Evolutionary conservation across 306 rosid species (phyloP).

Genomic region (Trichosanthes truncata): DNA sequence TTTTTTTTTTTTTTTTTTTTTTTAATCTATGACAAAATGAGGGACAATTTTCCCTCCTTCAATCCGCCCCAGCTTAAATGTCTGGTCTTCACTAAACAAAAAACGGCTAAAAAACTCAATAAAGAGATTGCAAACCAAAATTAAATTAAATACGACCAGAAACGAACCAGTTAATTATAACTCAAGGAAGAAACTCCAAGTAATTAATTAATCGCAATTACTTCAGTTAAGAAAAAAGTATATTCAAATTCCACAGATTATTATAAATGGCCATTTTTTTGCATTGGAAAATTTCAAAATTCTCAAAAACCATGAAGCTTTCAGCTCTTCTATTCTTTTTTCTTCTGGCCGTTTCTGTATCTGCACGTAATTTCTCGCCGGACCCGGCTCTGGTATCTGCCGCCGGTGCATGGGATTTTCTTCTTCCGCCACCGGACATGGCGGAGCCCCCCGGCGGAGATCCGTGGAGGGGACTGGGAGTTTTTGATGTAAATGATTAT

Average conservation of each 20-base stretch:
- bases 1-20: no score
- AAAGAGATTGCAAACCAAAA: not conserved
- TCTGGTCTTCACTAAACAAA: not conserved
- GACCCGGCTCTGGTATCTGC: not conserved
- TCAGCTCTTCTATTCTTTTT: not conserved
- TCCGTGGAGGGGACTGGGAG: not conserved
- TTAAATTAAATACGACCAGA: not conserved
- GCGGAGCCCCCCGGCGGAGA: not conserved
- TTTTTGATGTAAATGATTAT: conserved; percentile 2
- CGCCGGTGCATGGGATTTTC: not conserved
- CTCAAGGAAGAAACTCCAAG: not conserved
- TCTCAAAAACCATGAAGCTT: not conserved
- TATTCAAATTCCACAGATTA: not conserved
- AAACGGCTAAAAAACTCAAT: not conserved
- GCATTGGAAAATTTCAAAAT: not conserved
- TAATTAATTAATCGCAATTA: not conserved
- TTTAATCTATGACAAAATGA: no score
- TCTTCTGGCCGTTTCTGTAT: not conserved
- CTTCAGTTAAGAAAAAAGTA: not conserved
- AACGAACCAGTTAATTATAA: not conserved
- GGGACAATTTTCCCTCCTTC: not conserved
- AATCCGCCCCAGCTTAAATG: no score
- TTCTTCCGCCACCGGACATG: not conserved
- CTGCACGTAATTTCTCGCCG: not conserved
- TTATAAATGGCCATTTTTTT: not conserved